A percentile compares a stretch with the other conserved stretches of the same genome.
Conservation (phyloP, 2,329 filamentous ascomycete genomes). For the Sporothrix brasiliensis region DNA sequence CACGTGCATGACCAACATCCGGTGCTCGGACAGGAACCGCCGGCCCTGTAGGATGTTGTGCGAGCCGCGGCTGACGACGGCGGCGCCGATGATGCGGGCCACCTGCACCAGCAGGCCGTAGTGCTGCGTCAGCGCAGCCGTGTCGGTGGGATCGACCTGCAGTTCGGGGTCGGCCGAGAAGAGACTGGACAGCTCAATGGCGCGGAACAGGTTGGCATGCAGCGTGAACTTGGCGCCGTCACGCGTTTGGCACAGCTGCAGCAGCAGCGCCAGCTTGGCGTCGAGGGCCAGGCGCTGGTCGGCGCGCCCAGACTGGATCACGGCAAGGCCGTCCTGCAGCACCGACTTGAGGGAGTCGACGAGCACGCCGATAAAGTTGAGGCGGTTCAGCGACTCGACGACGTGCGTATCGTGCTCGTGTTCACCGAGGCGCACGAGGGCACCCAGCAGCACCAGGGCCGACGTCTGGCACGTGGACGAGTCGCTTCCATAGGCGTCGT, state of each 20-base stretch:
- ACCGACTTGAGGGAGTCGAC: slow-evolving; percentile 84
- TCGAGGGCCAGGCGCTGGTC: slow-evolving; percentile 60
- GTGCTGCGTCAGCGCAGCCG: slow-evolving; percentile 68
- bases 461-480: slow-evolving; percentile 77
- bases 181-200: slow-evolving; percentile 78
- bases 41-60: slow-evolving; percentile 82
- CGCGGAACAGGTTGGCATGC: slow-evolving; percentile 82
- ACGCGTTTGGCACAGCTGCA: slow-evolving; percentile 81
- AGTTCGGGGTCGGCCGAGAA: slow-evolving; percentile 92
- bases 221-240: slow-evolving; percentile 85
- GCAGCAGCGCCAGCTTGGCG: slow-evolving; percentile 77
- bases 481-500: slow-evolving; percentile 87
- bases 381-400: slow-evolving; percentile 75
- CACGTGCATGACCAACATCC: slow-evolving; percentile 80
- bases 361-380: slow-evolving; percentile 89
- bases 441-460: slow-evolving; percentile 80
- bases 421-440: slow-evolving; percentile 72
- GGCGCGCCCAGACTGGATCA: slow-evolving; percentile 42
- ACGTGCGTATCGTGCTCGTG: slow-evolving; percentile 73
- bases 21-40: slow-evolving; percentile 78
- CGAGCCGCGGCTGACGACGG: slow-evolving; percentile 76
- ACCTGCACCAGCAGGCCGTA: slow-evolving; percentile 81
- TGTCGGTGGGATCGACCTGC: slow-evolving; percentile 61
- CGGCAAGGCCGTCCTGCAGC: slow-evolving; percentile 68
- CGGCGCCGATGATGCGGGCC: slow-evolving; percentile 78